A percentile compares a stretch with the other conserved stretches of the same genome.
Evolutionary conservation across 1,284 basidiomycete genomes (phyloP).

Genomic region (Ganoderma lucidum): DNA sequence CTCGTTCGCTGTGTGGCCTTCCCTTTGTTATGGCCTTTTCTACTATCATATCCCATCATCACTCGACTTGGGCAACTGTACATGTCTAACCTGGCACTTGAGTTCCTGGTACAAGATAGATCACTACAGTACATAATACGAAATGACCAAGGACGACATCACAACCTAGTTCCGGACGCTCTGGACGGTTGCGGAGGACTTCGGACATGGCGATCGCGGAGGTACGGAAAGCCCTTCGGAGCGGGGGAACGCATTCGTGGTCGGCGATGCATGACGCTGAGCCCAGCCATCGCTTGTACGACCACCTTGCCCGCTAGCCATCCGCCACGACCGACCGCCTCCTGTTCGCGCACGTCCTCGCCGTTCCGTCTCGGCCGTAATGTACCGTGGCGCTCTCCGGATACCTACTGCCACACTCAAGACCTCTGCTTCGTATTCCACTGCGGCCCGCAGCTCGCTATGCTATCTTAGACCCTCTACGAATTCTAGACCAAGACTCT

Average conservation of each 20-base stretch:
- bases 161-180: not conserved
- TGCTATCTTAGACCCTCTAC: conserved; percentile 7
- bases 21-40: not conserved
- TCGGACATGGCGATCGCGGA: not conserved
- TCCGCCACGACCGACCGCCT: not conserved
- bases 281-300: not conserved
- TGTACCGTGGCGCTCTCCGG: conserved; percentile 25
- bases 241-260: not conserved
- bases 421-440: not conserved
- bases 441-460: conserved; percentile 11
- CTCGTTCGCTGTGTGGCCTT: conserved; percentile 16
- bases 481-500: conserved; percentile 18
- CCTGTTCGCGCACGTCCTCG: conserved; percentile 1
- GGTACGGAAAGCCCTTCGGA: not conserved
- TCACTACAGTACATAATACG: not conserved
- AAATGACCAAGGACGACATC: not conserved
- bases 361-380: conserved; percentile 11
- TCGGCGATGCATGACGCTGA: conserved; percentile 20
- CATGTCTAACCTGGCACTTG: not conserved
- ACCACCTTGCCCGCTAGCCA: conserved; percentile 10
- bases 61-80: not conserved
- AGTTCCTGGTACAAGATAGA: not conserved
- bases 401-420: conserved; percentile 9
- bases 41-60: not conserved
- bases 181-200: not conserved